Percentiles rank a stretch among this genome's conserved stretches.
Conservation (phyloP, 306 rosid species). For the Rosa chinensis region DNA sequence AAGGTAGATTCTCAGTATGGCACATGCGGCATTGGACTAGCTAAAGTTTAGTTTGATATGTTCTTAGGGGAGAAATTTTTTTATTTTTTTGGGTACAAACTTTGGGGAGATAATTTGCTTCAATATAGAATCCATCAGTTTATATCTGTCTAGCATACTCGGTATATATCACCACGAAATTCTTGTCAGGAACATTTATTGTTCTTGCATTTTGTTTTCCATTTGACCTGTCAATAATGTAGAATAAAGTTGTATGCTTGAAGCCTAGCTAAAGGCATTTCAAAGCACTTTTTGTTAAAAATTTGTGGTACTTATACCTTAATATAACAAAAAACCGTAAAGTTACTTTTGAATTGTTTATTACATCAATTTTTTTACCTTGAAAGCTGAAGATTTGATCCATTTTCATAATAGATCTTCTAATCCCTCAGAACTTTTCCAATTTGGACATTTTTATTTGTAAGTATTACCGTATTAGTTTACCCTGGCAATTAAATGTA, state of each 20-base stretch:
- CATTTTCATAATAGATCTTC: not conserved
- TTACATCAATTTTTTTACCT: not conserved
- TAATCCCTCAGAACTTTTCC: not conserved
- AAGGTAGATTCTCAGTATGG: slow-evolving; percentile 55
- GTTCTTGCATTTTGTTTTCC: not conserved
- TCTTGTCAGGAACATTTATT: not conserved
- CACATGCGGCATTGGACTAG: not conserved
- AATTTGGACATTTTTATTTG: not conserved
- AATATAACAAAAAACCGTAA: not conserved
- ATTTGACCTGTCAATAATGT: slow-evolving; percentile 17
- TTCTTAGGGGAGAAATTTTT: not conserved
- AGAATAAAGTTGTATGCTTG: not conserved
- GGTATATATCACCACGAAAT: not conserved
- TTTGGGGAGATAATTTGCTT: too few relatives aligned
- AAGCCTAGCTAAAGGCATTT: not conserved
- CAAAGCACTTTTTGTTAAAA: slow-evolving; percentile 1
- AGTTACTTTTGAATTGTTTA: not conserved
- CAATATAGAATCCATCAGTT: too few relatives aligned
- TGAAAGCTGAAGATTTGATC: slow-evolving; percentile 3
- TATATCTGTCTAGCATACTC: not conserved
- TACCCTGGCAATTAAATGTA: not conserved
- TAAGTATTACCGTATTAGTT: not conserved
- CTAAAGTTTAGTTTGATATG: not conserved
- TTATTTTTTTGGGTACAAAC: too few relatives aligned
- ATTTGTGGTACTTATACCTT: not conserved